Percentiles rank a stretch among this genome's conserved stretches.
These are phyloP conservation scores for Talaromyces sp. DNA, from an alignment of 2,329 filamentous ascomycete genomes.

Conservation along the genomic window DNA sequence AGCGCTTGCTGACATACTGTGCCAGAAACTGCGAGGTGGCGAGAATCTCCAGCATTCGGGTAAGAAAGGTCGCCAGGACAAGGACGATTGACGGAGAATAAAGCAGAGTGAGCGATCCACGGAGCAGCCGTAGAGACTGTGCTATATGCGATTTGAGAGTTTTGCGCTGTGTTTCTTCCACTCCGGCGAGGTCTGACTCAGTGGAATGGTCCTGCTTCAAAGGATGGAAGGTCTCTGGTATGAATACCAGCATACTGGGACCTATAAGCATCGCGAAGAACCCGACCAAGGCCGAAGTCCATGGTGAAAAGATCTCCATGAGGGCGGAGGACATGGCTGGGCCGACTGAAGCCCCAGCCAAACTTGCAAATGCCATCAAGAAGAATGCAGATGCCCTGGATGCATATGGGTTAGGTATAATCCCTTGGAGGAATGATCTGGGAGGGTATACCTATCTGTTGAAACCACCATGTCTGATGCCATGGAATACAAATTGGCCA, in stretches of 20 bases:
- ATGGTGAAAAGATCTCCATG: not conserved
- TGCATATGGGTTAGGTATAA: not conserved
- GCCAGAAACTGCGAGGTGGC: not conserved
- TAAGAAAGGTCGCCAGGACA: not conserved
- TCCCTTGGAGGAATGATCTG: not conserved
- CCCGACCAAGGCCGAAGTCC: not conserved
- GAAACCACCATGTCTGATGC: not conserved
- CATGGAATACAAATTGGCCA: not conserved
- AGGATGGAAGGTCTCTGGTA: not conserved
- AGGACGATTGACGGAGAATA: not conserved
- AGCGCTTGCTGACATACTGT: constrained; percentile 1
- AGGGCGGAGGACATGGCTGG: not conserved
- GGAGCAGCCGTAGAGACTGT: not conserved
- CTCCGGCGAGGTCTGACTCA: not conserved
- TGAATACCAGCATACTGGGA: not conserved
- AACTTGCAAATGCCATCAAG: not conserved
- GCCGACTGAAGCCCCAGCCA: not conserved
- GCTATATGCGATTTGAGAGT: not conserved
- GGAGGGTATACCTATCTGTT: not conserved
- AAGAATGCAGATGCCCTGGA: not conserved
- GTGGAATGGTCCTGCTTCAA: not conserved
- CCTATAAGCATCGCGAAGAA: not conserved
- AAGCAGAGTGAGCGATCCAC: not conserved
- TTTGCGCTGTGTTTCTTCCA: not conserved
- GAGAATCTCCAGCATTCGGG: not conserved